These are phyloP conservation scores for Pyrenophora teres DNA, from an alignment of 2,329 filamentous ascomycete species.

Conservation along the genomic window DNA sequence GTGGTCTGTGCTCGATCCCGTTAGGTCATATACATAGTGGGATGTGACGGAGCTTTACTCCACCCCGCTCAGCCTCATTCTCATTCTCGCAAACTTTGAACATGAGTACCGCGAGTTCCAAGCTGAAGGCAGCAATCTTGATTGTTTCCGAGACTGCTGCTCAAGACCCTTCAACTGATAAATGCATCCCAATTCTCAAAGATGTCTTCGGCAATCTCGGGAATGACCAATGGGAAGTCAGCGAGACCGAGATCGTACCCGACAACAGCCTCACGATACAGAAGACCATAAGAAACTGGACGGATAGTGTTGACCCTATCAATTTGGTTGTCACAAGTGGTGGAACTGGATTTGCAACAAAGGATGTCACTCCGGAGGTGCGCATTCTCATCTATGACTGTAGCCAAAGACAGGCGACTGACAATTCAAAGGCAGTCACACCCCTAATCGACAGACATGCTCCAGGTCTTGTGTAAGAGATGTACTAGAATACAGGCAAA, in stretches of 20 bases:
- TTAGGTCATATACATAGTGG: slow-evolving; percentile 13
- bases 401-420: slow-evolving; percentile 2
- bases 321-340: slow-evolving; percentile 89
- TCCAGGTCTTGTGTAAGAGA: slow-evolving; percentile 74
- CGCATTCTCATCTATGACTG: neutral
- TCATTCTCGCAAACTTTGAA: slow-evolving; percentile 19
- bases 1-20: slow-evolving; percentile 26
- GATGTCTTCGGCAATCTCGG: slow-evolving; percentile 71
- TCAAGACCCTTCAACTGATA: slow-evolving; percentile 77
- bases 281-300: slow-evolving; percentile 70
- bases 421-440: slow-evolving; percentile 67
- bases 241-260: slow-evolving; percentile 73
- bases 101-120: slow-evolving; percentile 43
- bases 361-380: slow-evolving; percentile 89
- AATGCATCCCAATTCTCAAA: slow-evolving; percentile 68
- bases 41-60: slow-evolving; percentile 22
- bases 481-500: neutral
- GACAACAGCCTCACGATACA: slow-evolving; percentile 80
- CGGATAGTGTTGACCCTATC: slow-evolving; percentile 64
- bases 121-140: slow-evolving; percentile 76
- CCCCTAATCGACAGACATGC: slow-evolving; percentile 83
- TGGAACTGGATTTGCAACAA: slow-evolving; percentile 86
- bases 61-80: slow-evolving; percentile 25
- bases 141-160: slow-evolving; percentile 90
- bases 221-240: slow-evolving; percentile 71